Percentiles rank a stretch among this genome's conserved stretches.
These are phyloP conservation scores for Cucurbita argyrosperma DNA, from an alignment of 306 rosid species.

Conservation along the genomic window DNA sequence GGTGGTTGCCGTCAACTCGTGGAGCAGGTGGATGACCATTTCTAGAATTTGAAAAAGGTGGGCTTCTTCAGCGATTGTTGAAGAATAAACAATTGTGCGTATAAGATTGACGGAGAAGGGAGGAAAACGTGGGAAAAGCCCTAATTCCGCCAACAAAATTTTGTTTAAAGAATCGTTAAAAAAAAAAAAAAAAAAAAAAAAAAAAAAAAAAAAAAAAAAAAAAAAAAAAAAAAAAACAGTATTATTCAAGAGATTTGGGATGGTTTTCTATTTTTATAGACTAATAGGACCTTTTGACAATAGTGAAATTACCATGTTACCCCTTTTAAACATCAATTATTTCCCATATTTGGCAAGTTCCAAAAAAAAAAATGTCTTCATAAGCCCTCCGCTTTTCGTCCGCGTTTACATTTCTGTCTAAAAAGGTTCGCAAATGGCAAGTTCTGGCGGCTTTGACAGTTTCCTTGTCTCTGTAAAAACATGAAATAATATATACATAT, in stretches of 20 bases:
- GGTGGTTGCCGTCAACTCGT: not conserved
- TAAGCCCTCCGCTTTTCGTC: not conserved
- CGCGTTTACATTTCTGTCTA: not conserved
- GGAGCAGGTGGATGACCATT: not conserved
- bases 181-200: not conserved
- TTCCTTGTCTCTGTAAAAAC: not conserved
- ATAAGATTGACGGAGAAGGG: not conserved
- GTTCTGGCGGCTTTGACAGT: not conserved
- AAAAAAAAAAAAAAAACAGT: not conserved
- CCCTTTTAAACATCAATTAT: too few species aligned
- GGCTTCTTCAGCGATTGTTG: not conserved
- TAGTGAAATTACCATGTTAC: too few species aligned
- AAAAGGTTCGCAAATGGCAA: not conserved
- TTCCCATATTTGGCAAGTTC: too few species aligned
- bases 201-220: not conserved
- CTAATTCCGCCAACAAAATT: not conserved
- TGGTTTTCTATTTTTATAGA: too few species aligned
- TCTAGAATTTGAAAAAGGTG: not conserved
- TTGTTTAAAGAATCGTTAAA: not conserved
- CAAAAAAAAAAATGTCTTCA: not conserved
- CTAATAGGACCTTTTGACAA: too few species aligned
- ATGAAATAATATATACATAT: not conserved
- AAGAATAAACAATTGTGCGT: not conserved
- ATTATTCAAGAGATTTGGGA: too few species aligned
- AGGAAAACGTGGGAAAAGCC: not conserved